Base-by-base conservation (phyloP, 116 monocot genomes). In the Phalaenopsis hybrid region DNA sequence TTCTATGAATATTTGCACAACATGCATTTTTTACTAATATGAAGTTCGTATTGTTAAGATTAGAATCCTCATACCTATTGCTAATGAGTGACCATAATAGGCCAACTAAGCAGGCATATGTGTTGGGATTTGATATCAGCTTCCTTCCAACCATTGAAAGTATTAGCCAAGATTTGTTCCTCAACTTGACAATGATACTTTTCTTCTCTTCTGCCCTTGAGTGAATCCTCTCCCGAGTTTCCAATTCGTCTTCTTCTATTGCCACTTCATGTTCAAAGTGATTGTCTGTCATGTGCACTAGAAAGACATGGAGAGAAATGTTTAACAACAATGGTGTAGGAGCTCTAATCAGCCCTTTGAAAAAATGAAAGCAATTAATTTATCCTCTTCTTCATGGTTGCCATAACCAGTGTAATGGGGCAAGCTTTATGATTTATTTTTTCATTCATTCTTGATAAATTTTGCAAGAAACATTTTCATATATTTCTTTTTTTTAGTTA, bases 91-190 rank as follows among this genome's bases (percentile, higher is more conserved):
- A 85, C 91, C 91, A 95, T 25, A 86, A 52, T 15, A 93, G 81
- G 15, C 93, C 95, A 13, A 68, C 84, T 68, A 95, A 78, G 49
- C 91, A 78, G 74, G 93, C 79, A 33, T 89, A 87, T 25, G 87
- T 90, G 79, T 95, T 93, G 7, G 95, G 93, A 85, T 93, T 93
- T 41, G 16, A 58, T 55, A 86, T 78, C 74, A 95, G 86, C 76
- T 95, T 95, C 85, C 52, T 88, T 81, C 85, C 89, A 6, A 87
- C 87, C 57, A 80, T 85, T 68, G 72, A 37, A 37, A 37, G 37
- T 37, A 37, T 76, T 45, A 57, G 73, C 44, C 57, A 72, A 68
- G 33, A 57, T 57, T 76, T 76, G 61, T 18, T 51, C 81, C 61
- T 76, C 79, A 28, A 79, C 16, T 15, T 28, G 41, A 77, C n/a